Evolutionary conservation across 2,329 filamentous ascomycete genomes (phyloP).

Genomic region (Exophiala oligosperma): DNA sequence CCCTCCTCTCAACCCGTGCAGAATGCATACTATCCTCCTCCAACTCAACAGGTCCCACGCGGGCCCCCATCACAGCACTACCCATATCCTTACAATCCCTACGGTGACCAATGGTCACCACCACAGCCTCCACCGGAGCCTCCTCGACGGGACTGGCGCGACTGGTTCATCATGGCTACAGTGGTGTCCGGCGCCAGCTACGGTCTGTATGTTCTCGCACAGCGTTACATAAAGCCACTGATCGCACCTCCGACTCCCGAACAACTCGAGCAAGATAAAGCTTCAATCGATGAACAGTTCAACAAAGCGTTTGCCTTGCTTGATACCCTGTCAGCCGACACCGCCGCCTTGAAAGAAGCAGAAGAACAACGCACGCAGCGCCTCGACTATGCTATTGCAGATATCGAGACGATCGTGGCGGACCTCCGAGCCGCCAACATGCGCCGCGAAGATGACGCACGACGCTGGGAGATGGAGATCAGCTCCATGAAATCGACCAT

Average conservation of each 20-base stretch:
- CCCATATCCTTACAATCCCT: slow-evolving; percentile 53
- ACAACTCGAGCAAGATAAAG: slow-evolving; percentile 91
- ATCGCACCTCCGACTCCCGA: slow-evolving; percentile 92
- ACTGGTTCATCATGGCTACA: slow-evolving; percentile 99
- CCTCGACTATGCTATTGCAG: slow-evolving; percentile 75
- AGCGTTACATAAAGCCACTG: slow-evolving; percentile 89
- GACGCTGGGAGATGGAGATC: slow-evolving; percentile 83
- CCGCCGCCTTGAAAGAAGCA: slow-evolving; percentile 79
- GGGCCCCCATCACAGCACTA: slow-evolving; percentile 40
- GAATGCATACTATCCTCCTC: slow-evolving; percentile 43
- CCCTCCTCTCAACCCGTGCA: slow-evolving; percentile 45
- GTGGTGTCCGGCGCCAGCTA: slow-evolving; percentile 88
- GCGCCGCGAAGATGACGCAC: slow-evolving; percentile 82
- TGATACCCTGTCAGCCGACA: slow-evolving; percentile 90
- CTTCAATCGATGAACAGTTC: slow-evolving; percentile 88
- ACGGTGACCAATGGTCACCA: slow-evolving; percentile 51
- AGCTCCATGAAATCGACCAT: slow-evolving; percentile 78
- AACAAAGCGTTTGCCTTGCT: slow-evolving; percentile 87
- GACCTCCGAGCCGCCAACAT: slow-evolving; percentile 80
- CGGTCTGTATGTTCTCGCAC: slow-evolving; percentile 82
- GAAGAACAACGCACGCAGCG: slow-evolving; percentile 82
- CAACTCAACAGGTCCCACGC: slow-evolving; percentile 36
- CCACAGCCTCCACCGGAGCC: slow-evolving; percentile 53
- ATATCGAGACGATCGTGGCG: slow-evolving; percentile 79
- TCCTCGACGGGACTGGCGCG: slow-evolving; percentile 89